Evolutionary conservation across 108 stramenopile genomes (phyloP).

Genomic region (Schizochytrium sp.): DNA sequence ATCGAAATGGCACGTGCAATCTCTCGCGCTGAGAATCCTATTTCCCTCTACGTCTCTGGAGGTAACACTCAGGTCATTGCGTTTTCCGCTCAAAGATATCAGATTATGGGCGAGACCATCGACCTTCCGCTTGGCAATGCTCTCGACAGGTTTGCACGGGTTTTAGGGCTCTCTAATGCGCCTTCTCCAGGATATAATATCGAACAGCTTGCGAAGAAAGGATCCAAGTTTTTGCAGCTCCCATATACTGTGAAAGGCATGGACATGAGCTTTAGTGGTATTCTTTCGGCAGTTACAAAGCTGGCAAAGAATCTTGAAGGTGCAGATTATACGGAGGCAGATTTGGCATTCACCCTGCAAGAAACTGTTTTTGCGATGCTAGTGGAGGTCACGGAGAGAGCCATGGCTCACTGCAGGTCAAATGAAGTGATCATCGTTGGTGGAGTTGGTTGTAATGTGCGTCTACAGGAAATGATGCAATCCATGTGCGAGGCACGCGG

Average conservation of each 20-base stretch:
- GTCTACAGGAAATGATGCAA: constrained; percentile 97
- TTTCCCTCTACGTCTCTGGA: constrained; percentile 96
- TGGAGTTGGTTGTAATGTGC: constrained; percentile 97
- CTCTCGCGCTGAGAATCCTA: constrained; percentile 86
- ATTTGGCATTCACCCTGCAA: constrained; percentile 95
- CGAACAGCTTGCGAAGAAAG: constrained; percentile 90
- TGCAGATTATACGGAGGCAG: constrained; percentile 81
- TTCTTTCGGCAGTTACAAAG: constrained; percentile 78
- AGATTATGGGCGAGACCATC: constrained; percentile 99
- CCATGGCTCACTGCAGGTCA: constrained; percentile 96
- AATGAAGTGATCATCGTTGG: constrained; percentile 95
- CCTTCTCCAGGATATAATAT: constrained; percentile 98
- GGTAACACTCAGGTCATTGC: constrained; percentile 99
- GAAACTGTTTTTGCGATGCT: constrained; percentile 99
- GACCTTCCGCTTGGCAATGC: constrained; percentile 99
- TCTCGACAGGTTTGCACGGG: constrained; percentile 96
- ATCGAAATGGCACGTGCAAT: constrained; percentile 99
- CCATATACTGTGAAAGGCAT: constrained; percentile 99
- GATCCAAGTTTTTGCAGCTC: constrained; percentile 72
- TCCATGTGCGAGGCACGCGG: constrained; percentile 91
- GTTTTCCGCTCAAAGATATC: constrained; percentile 85
- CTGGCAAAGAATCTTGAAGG: constrained; percentile 66
- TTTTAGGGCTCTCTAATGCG: constrained; percentile 92
- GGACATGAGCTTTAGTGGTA: constrained; percentile 92
- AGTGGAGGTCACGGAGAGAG: constrained; percentile 98